Evolutionary conservation across 176 grass and related monocot genomes (phyloP).

Genomic region (Oryza australiensis): DNA sequence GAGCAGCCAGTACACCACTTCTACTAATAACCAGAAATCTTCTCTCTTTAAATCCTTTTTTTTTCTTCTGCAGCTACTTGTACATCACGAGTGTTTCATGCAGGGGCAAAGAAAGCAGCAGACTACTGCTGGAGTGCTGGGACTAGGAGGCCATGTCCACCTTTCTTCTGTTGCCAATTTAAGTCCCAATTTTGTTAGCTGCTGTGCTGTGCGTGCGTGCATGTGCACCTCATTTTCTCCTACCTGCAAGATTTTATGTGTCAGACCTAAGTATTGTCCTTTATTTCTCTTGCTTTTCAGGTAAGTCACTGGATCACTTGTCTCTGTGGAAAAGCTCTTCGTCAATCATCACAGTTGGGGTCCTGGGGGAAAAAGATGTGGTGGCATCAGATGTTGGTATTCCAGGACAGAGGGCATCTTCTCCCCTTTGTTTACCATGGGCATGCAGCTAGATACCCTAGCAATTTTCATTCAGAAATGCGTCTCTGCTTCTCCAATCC

Average conservation of each 20-base stretch:
- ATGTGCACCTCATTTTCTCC: slow-evolving; percentile 56
- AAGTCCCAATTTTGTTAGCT: slow-evolving; percentile 35
- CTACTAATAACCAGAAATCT: slow-evolving; percentile 4
- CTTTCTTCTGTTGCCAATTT: slow-evolving; percentile 43
- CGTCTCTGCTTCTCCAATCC: slow-evolving; percentile 30
- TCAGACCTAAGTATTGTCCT: slow-evolving; percentile 45
- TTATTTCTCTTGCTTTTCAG: slow-evolving; percentile 52
- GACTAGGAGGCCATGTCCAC: slow-evolving; percentile 23
- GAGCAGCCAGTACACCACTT: not conserved
- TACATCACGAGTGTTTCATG: slow-evolving; percentile 51
- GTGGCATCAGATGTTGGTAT: slow-evolving; percentile 44
- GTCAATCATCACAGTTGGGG: slow-evolving; percentile 53
- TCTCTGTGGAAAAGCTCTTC: slow-evolving; percentile 16
- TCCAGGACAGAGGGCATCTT: slow-evolving; percentile 60
- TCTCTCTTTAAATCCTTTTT: not conserved
- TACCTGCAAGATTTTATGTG: slow-evolving; percentile 62
- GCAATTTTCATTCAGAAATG: slow-evolving; percentile 35
- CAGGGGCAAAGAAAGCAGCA: slow-evolving; percentile 34
- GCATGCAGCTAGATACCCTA: slow-evolving; percentile 36
- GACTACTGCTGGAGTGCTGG: slow-evolving; percentile 8
- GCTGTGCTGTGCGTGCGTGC: slow-evolving; percentile 31
- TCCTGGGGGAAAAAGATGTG: slow-evolving; percentile 45
- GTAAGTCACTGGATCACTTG: slow-evolving; percentile 58
- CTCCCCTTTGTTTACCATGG: slow-evolving; percentile 55
- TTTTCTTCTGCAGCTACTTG: slow-evolving; percentile 31